phyloP scores from a whole-genome alignment of 2,329 filamentous ascomycete species.

The Paraconiothyrium sp. region DNA sequence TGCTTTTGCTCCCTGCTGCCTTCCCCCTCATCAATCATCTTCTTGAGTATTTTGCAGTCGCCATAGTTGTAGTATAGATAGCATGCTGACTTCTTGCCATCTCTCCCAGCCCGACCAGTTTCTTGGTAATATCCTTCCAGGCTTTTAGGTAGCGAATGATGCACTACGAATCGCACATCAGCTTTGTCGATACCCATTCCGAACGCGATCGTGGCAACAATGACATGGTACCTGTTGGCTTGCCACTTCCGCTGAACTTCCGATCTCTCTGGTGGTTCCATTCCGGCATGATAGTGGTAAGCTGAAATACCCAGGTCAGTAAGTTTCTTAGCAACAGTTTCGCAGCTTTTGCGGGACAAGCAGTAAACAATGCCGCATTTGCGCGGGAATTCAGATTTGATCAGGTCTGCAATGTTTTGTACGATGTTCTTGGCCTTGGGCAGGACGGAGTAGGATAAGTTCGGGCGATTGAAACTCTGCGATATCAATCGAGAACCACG shows the following conservation, averaged over 20 bases:
- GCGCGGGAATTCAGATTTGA: slow-evolving; percentile 73
- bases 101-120: slow-evolving; percentile 91
- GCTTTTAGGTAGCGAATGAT: slow-evolving; percentile 91
- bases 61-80: slow-evolving; percentile 87
- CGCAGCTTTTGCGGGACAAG: slow-evolving; percentile 83
- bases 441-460: slow-evolving; percentile 87
- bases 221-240: slow-evolving; percentile 78
- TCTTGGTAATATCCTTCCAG: slow-evolving; percentile 99
- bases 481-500: slow-evolving; percentile 79
- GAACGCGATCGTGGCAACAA: slow-evolving; percentile 97
- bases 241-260: slow-evolving; percentile 86
- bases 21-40: slow-evolving; percentile 85
- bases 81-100: slow-evolving; percentile 86
- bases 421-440: slow-evolving; percentile 71
- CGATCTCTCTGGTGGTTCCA: slow-evolving; percentile 74
- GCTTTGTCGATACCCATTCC: slow-evolving; percentile 99
- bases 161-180: slow-evolving; percentile 95
- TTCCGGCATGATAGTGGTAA: slow-evolving; percentile 84
- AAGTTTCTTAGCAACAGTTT: slow-evolving; percentile 79
- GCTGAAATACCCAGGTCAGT: slow-evolving; percentile 73
- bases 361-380: slow-evolving; percentile 95
- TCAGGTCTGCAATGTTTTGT: slow-evolving; percentile 69
- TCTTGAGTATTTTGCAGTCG: slow-evolving; percentile 77
- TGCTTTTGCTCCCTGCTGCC: slow-evolving; percentile 82
- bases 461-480: slow-evolving; percentile 97